Evolutionary conservation across 2,329 filamentous ascomycete species (phyloP).

Genomic region (Rhinocladiella similis): DNA sequence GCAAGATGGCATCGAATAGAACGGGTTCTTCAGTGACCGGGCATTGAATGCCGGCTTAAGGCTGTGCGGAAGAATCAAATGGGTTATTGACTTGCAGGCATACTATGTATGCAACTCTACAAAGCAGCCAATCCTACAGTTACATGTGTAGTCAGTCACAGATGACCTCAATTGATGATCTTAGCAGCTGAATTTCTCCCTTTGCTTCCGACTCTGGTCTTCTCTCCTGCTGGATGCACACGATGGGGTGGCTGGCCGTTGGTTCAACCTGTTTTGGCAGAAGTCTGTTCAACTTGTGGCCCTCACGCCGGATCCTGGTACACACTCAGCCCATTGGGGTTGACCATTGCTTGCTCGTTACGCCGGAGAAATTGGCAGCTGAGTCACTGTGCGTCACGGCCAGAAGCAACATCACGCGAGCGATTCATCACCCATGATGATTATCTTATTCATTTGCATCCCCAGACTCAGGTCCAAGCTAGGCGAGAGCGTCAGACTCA

Average conservation of each 20-base stretch:
- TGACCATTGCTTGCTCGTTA: not conserved
- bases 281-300: no score
- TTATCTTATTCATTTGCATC: not conserved
- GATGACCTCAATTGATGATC: constrained; percentile 16
- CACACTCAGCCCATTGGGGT: no score
- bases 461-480: not conserved
- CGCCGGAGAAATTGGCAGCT: not conserved
- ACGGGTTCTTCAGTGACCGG: constrained; percentile 10
- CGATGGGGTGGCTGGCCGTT: not conserved
- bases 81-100: constrained; percentile 7
- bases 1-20: constrained; percentile 24
- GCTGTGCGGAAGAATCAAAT: constrained; percentile 4
- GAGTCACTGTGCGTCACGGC: not conserved
- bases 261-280: no score
- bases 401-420: no score
- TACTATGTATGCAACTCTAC: constrained; percentile 1
- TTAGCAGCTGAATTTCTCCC: not conserved
- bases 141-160: constrained; percentile 22
- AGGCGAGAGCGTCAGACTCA: not conserved
- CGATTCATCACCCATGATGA: no score
- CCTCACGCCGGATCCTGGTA: no score
- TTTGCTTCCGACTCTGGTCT: not conserved
- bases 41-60: constrained; percentile 6
- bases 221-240: not conserved
- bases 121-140: constrained; percentile 22